Evolutionary conservation across 225 moss, liverwort and hornwort species (phyloP).

Genomic region (Pseudisothecium myosuroides): DNA sequence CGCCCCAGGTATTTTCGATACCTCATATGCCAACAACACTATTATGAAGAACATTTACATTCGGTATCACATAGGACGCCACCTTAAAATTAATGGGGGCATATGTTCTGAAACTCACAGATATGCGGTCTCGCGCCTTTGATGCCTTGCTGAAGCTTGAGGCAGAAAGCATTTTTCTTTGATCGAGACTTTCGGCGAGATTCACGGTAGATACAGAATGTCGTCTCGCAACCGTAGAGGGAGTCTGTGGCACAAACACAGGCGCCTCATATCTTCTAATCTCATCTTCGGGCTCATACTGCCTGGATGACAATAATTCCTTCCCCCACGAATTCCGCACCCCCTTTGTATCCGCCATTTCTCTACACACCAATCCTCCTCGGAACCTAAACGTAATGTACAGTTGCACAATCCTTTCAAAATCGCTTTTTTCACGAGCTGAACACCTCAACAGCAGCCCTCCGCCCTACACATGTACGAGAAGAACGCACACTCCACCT

Average conservation of each 20-base stretch:
- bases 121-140: conserved; percentile 1
- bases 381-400: background rate
- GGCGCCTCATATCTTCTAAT: conserved; percentile 8
- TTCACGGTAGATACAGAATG: background rate
- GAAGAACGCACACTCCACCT: background rate
- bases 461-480: background rate
- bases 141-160: conserved; percentile 1
- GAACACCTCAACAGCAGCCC: background rate
- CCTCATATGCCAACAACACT: background rate
- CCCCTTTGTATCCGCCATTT: conserved; percentile 16
- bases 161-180: background rate
- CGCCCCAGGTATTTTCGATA: background rate
- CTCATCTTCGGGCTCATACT: conserved; percentile 5
- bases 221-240: background rate
- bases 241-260: conserved; percentile 13
- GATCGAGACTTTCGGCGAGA: background rate
- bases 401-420: background rate
- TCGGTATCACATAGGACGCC: background rate
- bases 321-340: conserved; percentile 24
- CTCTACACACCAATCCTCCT: background rate
- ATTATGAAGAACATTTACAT: background rate
- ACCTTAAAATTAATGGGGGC: background rate
- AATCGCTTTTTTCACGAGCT: background rate
- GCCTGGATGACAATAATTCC: conserved; percentile 4
- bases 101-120: conserved; percentile 5